A percentile compares a stretch with the other conserved stretches of the same genome.
These are phyloP conservation scores for Ogataea philodendri DNA, from an alignment of 805 yeast genomes.

Conservation along the genomic window DNA sequence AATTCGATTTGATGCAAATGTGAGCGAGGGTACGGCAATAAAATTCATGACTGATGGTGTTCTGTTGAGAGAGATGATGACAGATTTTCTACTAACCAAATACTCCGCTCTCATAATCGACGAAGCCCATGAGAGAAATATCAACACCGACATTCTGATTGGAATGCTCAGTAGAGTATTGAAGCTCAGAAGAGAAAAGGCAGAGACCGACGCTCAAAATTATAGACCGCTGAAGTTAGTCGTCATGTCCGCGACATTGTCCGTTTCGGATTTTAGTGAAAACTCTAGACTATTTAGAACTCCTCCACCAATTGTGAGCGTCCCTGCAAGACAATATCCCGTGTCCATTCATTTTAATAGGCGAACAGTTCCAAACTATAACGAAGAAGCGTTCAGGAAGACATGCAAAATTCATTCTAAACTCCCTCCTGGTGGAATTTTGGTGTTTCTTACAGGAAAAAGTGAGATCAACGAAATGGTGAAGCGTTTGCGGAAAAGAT, in stretches of 20 bases:
- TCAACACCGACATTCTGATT: constrained; percentile 91
- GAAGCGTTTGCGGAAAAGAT: constrained; percentile 62
- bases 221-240: constrained; percentile 71
- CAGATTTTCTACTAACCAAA: constrained; percentile 73
- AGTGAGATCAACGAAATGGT: constrained; percentile 83
- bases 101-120: constrained; percentile 89
- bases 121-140: constrained; percentile 97
- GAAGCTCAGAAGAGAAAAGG: constrained; percentile 60
- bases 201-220: constrained; percentile 43
- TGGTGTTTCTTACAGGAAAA: constrained; percentile 91
- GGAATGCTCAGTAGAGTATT: constrained; percentile 92
- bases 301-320: constrained; percentile 85
- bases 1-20: constrained; percentile 73
- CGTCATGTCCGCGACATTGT: constrained; percentile 95
- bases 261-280: constrained; percentile 91
- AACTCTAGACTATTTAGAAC: constrained; percentile 61
- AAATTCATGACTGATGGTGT: constrained; percentile 97
- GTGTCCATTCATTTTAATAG: constrained; percentile 88
- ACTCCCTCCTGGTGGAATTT: constrained; percentile 91
- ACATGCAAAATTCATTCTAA: constrained; percentile 81
- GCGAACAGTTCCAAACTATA: constrained; percentile 71
- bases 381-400: constrained; percentile 83
- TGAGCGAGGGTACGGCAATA: constrained; percentile 62
- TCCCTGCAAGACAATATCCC: constrained; percentile 92
- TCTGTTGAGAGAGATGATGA: constrained; percentile 85